phyloP scores from a whole-genome alignment of 805 yeast genomes.

The Groenewaldozyma salmanticensis region DNA sequence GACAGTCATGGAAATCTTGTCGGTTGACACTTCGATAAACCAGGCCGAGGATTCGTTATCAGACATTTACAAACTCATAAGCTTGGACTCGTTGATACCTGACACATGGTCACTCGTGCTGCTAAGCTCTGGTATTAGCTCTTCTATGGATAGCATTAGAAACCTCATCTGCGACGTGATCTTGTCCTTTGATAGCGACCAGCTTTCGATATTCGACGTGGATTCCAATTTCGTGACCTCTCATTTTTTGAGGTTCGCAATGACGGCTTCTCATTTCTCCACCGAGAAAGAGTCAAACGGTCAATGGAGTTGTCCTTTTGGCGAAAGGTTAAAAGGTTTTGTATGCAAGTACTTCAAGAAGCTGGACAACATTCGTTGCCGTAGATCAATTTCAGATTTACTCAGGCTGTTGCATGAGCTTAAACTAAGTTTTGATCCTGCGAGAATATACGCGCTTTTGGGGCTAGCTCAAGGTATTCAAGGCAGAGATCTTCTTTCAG shows the following conservation, averaged over 20 bases:
- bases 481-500: slow-evolving; percentile 19
- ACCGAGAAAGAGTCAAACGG: no score
- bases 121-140: slow-evolving; percentile 66
- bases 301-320: no score
- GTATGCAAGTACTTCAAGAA: no score
- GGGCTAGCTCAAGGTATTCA: slow-evolving; percentile 51
- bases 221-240: not conserved
- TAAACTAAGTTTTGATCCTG: slow-evolving; percentile 55
- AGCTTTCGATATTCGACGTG: slow-evolving; percentile 36
- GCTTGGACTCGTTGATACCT: slow-evolving; percentile 42
- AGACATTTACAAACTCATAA: slow-evolving; percentile 49
- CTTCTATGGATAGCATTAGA: slow-evolving; percentile 69
- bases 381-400: no score
- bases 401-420: slow-evolving; percentile 39
- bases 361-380: no score
- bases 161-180: slow-evolving; percentile 50
- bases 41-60: slow-evolving; percentile 69
- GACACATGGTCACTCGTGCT: slow-evolving; percentile 65
- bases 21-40: slow-evolving; percentile 76
- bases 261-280: slow-evolving; percentile 53
- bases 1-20: slow-evolving; percentile 70
- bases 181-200: slow-evolving; percentile 39
- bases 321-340: no score
- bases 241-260: slow-evolving; percentile 43
- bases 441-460: slow-evolving; percentile 47